Evolutionary conservation across 75 land plant species (phyloP).

Genomic region (Isoetes taiwanensis): DNA sequence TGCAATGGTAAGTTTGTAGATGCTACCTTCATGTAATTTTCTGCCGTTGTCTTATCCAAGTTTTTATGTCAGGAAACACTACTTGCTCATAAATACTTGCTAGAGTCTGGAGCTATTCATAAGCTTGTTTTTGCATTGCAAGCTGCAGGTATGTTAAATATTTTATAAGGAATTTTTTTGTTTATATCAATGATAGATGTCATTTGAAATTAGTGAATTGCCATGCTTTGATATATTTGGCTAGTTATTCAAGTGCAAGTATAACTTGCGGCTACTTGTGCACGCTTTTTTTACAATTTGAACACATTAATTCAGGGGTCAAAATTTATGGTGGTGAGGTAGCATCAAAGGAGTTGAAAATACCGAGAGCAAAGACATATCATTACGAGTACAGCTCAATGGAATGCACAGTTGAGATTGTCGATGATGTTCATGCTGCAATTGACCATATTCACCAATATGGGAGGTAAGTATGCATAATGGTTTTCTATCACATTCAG

Average conservation of each 20-base stretch:
- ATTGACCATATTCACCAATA: conserved; percentile 72
- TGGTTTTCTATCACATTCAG: too few relatives aligned
- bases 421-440: conserved; percentile 74
- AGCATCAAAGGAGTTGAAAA: conserved; percentile 38
- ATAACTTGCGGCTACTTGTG: too few relatives aligned
- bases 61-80: conserved; percentile 65
- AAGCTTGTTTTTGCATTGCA: conserved; percentile 46
- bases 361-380: conserved; percentile 40
- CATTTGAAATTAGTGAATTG: too few relatives aligned
- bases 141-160: conserved; percentile 44
- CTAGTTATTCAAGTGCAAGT: too few relatives aligned
- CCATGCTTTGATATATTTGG: too few relatives aligned
- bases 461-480: conserved; percentile 55
- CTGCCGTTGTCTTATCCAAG: background rate
- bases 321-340: conserved; percentile 61
- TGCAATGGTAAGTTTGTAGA: conserved; percentile 61
- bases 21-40: background rate
- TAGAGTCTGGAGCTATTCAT: conserved; percentile 34
- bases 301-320: conserved; percentile 73
- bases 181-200: too few relatives aligned
- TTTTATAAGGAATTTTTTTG: too few relatives aligned
- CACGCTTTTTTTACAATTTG: too few relatives aligned
- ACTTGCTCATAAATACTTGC: conserved; percentile 65
- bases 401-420: conserved; percentile 84
- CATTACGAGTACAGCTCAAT: conserved; percentile 79